Evolutionary conservation across 148 eudicot genomes (phyloP), one percentile per base, ranked within the genome.

Genomic region (Tetragonia tetragonoides): DNA sequence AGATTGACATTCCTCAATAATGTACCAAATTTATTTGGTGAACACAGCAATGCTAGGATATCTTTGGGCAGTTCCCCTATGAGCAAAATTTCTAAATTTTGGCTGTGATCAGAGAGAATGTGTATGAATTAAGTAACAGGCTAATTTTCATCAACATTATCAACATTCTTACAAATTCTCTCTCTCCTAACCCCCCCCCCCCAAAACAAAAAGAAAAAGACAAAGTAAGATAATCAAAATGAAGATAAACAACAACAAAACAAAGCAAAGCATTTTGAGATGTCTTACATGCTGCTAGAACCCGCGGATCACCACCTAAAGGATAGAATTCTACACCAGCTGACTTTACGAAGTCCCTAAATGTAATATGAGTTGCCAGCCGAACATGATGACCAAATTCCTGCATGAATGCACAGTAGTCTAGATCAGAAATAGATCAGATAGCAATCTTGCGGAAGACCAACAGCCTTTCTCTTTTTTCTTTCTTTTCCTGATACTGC

Each of bases 261-360:
- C 3, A 5, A 0, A 40, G 34, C 11, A 20, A 15, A 66, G 72
- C 20, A 62, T 11, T 37, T 21, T 0, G 37, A 71, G 70, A 81
- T 15, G 53, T 66, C 97, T 90, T 90, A 95, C 99, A 95, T 89
- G 90, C 93, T 61, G 97, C 94, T 77, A 95, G 80, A 81, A 95
- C 87, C 53, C 87, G 85, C 61, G 99, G 97, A 81, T 95, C 99
- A 65, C 97, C 99, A 41, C 97, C 99, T 63, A 95, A 84, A 61
- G 99, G 99, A 85, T 88, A 95, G 79, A 93, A 95, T 15, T 91
- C 94, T 14, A 95, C 86, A 54, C 97, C 99, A 85, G 99, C 94
- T 70, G 94, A 87, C 85, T 88, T 89, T 72, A 95, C 99, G 79
- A 95, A 93, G 73, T 81, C 82, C 12, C 88, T 85, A 79, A 95